Conservation (phyloP, 1,284 basidiomycete species). For the Sanghuangporus weigelae region DNA sequence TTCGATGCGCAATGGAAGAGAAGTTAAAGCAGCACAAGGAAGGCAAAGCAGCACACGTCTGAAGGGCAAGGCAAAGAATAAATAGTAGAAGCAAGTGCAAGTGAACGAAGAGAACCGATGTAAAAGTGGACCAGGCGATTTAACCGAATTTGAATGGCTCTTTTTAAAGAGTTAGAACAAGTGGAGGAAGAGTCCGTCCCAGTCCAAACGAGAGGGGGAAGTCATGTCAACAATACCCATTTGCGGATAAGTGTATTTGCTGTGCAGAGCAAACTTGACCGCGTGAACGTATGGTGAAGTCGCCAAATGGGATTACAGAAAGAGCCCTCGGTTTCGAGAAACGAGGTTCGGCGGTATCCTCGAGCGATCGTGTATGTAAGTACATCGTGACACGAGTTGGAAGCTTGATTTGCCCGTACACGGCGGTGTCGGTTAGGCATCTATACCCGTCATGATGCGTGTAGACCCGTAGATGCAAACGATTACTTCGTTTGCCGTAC, state of each 20-base stretch:
- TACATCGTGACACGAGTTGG: not conserved
- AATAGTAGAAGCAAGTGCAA: constrained; percentile 5
- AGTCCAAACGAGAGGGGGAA: not conserved
- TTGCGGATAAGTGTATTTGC: constrained; percentile 1
- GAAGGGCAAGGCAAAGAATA: constrained; percentile 6
- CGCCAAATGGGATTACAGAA: constrained; percentile 7
- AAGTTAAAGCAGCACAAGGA: constrained; percentile 5
- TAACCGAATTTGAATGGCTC: not conserved
- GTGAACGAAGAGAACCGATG: not conserved
- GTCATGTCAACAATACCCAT: constrained; percentile 3
- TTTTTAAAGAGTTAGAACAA: constrained; percentile 5
- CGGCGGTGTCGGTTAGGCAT: not conserved
- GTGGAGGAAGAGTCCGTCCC: not conserved
- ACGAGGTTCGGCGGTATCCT: not conserved
- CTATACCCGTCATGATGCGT: not conserved
- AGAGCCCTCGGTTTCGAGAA: not conserved
- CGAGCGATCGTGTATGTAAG: not conserved
- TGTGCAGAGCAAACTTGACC: constrained; percentile 6
- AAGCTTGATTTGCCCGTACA: not conserved
- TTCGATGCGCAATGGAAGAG: not conserved
- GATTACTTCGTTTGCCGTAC: not conserved
- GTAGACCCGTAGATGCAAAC: not conserved
- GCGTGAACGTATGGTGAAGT: not conserved
- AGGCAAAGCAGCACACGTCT: constrained; percentile 1
- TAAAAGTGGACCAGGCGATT: constrained; percentile 2